These are phyloP conservation scores for Saprolegnia parasitica DNA, from an alignment of 352 stramenopile species.

Conservation along the genomic window DNA sequence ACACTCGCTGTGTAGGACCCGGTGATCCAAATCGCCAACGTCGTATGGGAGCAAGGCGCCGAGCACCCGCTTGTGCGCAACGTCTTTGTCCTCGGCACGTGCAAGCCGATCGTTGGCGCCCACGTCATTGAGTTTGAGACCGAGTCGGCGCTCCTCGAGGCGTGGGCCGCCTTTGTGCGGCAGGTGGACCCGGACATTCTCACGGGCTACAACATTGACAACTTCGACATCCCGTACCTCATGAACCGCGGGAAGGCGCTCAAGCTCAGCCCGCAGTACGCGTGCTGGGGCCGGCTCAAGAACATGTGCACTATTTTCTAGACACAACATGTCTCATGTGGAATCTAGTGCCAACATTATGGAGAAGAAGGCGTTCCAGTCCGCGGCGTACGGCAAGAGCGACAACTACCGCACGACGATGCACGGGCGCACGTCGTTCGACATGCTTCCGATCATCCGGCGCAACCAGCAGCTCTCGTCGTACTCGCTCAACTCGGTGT, in stretches of 20 bases:
- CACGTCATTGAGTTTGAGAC: conserved; percentile 96
- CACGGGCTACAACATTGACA: conserved; percentile 99
- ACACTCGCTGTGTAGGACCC: conserved; percentile 75
- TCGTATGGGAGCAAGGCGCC: conserved; percentile 87
- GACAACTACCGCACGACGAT: conserved; percentile 98
- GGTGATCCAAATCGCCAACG: conserved; percentile 99
- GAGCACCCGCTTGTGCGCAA: conserved; percentile 82
- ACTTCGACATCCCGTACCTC: conserved; percentile 99
- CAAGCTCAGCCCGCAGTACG: conserved; percentile 59
- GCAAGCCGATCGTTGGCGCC: conserved; percentile 97
- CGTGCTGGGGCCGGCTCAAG: conserved; percentile 83
- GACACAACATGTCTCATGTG: conserved; percentile 1
- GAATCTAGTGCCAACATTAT: conserved; percentile 73
- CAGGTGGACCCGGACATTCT: conserved; percentile 97
- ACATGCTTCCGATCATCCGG: conserved; percentile 99
- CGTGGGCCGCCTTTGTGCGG: conserved; percentile 96
- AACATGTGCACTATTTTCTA: conserved; percentile 49
- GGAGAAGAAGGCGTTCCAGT: conserved; percentile 98
- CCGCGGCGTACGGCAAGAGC: conserved; percentile 95
- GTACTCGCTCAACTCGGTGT: conserved; percentile 99
- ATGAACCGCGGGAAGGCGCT: conserved; percentile 96
- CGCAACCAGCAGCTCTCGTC: conserved; percentile 98
- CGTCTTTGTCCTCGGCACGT: conserved; percentile 97
- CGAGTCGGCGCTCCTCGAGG: conserved; percentile 96
- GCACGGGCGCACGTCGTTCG: conserved; percentile 97